These are phyloP conservation scores for Tetrahymena thermophila DNA, from an alignment of 73 alveolate genomes.

Conservation along the genomic window DNA sequence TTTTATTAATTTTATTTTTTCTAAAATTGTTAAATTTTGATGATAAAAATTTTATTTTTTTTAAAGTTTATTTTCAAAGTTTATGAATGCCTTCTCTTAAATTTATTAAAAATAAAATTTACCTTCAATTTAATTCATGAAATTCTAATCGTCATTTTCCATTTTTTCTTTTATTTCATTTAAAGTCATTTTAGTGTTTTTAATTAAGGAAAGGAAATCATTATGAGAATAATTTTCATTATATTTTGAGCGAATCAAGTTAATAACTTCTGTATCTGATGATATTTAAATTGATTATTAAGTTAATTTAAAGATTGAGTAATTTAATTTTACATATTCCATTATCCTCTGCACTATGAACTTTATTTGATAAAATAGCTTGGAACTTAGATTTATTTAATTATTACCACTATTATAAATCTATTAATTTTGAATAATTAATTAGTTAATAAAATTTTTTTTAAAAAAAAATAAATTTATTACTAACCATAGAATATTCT, in stretches of 20 bases:
- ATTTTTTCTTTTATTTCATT: background rate
- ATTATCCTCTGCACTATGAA: background rate
- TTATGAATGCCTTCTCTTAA: too few species aligned
- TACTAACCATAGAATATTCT: background rate
- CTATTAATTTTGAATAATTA: background rate
- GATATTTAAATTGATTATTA: background rate
- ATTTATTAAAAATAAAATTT: background rate
- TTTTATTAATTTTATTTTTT: too few species aligned
- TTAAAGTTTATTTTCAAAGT: too few species aligned
- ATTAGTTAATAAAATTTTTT: background rate
- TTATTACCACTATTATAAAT: background rate
- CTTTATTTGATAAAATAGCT: background rate
- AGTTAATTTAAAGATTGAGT: background rate
- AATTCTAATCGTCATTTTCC: background rate
- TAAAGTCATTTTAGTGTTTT: background rate
- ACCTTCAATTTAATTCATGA: background rate
- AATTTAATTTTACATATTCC: background rate
- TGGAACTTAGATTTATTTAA: background rate
- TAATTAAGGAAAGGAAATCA: background rate
- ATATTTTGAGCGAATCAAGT: background rate
- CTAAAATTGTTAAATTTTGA: too few species aligned
- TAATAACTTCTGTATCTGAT: background rate
- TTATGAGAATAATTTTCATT: background rate
- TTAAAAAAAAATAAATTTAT: background rate
- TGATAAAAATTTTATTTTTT: too few species aligned